Percentiles rank a stretch among this genome's conserved stretches.
phyloP scores from a whole-genome alignment of 441 rosid genomes.

The Gossypium lobatum region DNA sequence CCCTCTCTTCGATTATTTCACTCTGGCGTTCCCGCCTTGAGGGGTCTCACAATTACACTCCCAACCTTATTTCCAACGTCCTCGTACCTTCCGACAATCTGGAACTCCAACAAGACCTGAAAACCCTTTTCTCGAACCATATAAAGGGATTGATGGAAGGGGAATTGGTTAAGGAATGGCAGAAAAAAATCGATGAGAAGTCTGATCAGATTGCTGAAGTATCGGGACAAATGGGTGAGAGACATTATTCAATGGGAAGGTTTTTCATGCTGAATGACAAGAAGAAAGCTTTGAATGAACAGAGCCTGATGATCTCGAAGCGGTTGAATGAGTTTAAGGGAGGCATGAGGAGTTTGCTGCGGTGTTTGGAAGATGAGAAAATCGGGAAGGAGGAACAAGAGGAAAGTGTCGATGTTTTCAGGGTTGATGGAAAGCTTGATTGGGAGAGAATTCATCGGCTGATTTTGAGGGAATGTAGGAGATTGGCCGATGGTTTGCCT shows the following conservation, averaged over 20 bases:
- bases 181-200: conserved; percentile 24
- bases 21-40: conserved; percentile 49
- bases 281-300: conserved; percentile 26
- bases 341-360: conserved; percentile 43
- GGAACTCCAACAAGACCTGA: conserved; percentile 36
- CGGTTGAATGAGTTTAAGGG: conserved; percentile 44
- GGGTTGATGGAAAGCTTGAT: conserved; percentile 27
- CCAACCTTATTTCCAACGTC: conserved; percentile 29
- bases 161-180: conserved; percentile 33
- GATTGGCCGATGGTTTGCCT: conserved; percentile 66
- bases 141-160: conserved; percentile 34
- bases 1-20: conserved; percentile 36
- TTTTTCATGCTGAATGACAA: conserved; percentile 23
- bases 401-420: conserved; percentile 26
- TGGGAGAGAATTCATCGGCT: conserved; percentile 49
- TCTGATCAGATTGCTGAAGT: conserved; percentile 26
- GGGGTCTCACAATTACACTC: conserved; percentile 28
- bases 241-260: not conserved
- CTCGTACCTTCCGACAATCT: conserved; percentile 34
- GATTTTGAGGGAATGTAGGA: conserved; percentile 54
- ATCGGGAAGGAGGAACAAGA: conserved; percentile 10
- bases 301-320: conserved; percentile 30
- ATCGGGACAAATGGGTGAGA: conserved; percentile 13
- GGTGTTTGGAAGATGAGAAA: conserved; percentile 25
- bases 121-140: conserved; percentile 25